Evolutionary conservation across 306 rosid species (phyloP), one percentile per base, ranked within the genome.

Genomic region (Crotalaria pallida): DNA sequence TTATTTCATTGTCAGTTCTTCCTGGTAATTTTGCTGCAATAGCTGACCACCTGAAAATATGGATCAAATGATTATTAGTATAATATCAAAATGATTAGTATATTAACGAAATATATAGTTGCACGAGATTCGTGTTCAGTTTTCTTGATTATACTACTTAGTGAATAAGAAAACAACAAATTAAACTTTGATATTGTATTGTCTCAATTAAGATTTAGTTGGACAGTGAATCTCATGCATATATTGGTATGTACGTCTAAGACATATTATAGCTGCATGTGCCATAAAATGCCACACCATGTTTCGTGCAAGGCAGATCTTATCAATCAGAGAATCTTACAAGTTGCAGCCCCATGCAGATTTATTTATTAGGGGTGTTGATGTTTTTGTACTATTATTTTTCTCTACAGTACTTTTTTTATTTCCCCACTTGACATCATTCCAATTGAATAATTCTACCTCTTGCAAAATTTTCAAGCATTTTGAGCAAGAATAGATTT

Each of bases 21-120:
- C 99, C 99, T 2, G 97, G 95, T 65, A 95, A 81, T 50, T 80
- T 81, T 6, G 96, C 96, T 19, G 99, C 99, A 27, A 95, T 95
- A 55, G 96, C 91, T 24, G 99, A 91, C 99, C 99, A 95, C 73
- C 99, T 95, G 80, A 53, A 80, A 79, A 66, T 10, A 16, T 58
- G 47, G 50, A 44, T 19, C 59, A 31, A 40, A 41, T 7, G n/a
- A n/a, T n/a, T n/a, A n/a, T n/a, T n/a, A n/a, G 5, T 6, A 2
- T 52, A 64, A 60, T 26, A 26, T 1, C 2, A 26, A 29, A 29
- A 29, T 29, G 34, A 5, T 22, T 7, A 36, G 5, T 22, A 3
- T 70, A 70, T 65, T 59, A 6, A 7, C 52, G 29, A 58, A 15
- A 59, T 59, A 58, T 11, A 59, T 59, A 10, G 10, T 80, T 65